Conservation (phyloP, 805 yeast genomes). For the Zygoascus flipseniorum region DNA sequence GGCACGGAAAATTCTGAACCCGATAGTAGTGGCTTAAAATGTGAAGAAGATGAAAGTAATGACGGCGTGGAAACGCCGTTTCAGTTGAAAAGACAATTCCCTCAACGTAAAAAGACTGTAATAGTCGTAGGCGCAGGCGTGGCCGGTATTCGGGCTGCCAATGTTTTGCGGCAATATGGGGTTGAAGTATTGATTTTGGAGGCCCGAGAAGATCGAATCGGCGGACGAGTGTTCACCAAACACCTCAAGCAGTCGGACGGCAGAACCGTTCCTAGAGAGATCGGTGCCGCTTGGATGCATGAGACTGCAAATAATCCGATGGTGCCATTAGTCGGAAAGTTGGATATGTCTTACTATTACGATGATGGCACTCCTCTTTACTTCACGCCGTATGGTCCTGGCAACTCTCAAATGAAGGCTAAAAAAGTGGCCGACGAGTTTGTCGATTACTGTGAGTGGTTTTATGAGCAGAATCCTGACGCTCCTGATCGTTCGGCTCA, state of each 20-base stretch:
- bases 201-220: slow-evolving; percentile 51
- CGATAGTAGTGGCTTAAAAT: not conserved
- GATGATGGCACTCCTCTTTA: slow-evolving; percentile 18
- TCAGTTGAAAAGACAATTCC: not conserved
- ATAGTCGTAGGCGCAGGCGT: slow-evolving; percentile 74
- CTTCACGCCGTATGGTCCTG: slow-evolving; percentile 17
- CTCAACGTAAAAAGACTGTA: slow-evolving; percentile 2
- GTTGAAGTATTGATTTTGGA: slow-evolving; percentile 52
- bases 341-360: slow-evolving; percentile 15
- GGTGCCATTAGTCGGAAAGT: slow-evolving; percentile 31
- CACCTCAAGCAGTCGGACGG: slow-evolving; percentile 17
- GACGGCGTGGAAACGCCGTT: not conserved
- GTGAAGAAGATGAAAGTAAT: not conserved
- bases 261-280: slow-evolving; percentile 38
- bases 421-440: slow-evolving; percentile 20
- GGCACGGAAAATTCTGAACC: not conserved
- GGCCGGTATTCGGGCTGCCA: slow-evolving; percentile 67
- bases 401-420: slow-evolving; percentile 17
- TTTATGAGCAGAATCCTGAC: slow-evolving; percentile 14
- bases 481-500: slow-evolving; percentile 18
- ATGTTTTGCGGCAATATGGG: slow-evolving; percentile 37
- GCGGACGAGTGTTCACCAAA: slow-evolving; percentile 57
- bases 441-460: slow-evolving; percentile 18
- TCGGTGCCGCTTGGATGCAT: slow-evolving; percentile 82
- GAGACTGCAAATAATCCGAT: slow-evolving; percentile 60